Evolutionary conservation across 2,329 filamentous ascomycete species (phyloP).

Genomic region (Phoma herbarum): DNA sequence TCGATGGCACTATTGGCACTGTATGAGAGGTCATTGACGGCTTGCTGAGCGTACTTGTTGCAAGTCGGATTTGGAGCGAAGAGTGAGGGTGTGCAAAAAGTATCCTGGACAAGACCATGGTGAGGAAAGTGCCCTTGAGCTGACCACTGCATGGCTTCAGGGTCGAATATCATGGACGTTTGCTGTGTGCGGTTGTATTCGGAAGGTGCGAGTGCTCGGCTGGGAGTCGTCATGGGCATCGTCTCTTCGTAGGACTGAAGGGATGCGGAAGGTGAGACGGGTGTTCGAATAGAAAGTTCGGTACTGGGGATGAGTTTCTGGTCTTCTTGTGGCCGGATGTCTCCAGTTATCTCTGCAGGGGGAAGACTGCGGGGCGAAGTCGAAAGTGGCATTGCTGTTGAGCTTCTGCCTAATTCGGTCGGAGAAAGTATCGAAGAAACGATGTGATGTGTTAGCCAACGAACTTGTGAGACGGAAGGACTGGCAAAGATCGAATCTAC

Average conservation of each 20-base stretch:
- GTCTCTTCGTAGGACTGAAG: slow-evolving; percentile 22
- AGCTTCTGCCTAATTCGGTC: slow-evolving; percentile 33
- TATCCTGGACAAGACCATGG: slow-evolving; percentile 24
- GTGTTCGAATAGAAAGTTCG: slow-evolving; percentile 27
- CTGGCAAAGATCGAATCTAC: slow-evolving; percentile 31
- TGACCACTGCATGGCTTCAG: slow-evolving; percentile 35
- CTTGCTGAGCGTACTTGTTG: slow-evolving; percentile 27
- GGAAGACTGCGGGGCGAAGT: slow-evolving; percentile 38
- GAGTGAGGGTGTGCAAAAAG: slow-evolving; percentile 23
- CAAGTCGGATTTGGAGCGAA: slow-evolving; percentile 20
- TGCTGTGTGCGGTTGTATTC: slow-evolving; percentile 11
- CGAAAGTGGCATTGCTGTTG: slow-evolving; percentile 44
- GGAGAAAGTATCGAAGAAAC: slow-evolving; percentile 21
- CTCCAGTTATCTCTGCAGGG: slow-evolving; percentile 32
- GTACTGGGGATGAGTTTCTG: slow-evolving; percentile 32
- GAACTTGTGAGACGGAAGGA: slow-evolving; percentile 41
- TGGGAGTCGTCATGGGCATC: slow-evolving; percentile 27
- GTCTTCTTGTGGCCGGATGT: slow-evolving; percentile 27
- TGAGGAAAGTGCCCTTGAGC: slow-evolving; percentile 24
- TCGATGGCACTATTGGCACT: slow-evolving; percentile 34
- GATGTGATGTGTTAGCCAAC: slow-evolving; percentile 40
- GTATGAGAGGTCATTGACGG: slow-evolving; percentile 33
- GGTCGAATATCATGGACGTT: slow-evolving; percentile 26
- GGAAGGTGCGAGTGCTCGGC: slow-evolving; percentile 22
- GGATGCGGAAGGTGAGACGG: slow-evolving; percentile 24